Percentiles rank a stretch among this genome's conserved stretches.
phyloP scores from a whole-genome alignment of 2,329 filamentous ascomycete genomes.

The Fusarium sp. region DNA sequence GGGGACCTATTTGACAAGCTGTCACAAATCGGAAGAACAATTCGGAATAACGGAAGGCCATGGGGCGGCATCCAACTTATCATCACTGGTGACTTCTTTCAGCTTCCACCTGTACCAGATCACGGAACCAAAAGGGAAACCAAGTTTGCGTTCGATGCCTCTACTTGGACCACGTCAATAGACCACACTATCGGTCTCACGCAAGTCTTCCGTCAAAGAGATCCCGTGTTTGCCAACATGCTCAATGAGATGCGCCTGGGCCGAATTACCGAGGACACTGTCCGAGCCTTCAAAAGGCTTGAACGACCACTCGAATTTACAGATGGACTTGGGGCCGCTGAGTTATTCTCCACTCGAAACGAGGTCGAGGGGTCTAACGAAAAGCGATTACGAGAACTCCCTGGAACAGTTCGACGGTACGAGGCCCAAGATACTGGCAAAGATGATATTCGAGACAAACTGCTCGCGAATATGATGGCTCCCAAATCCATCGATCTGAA shows the following conservation, averaged over 20 bases:
- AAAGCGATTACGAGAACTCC: conserved; percentile 76
- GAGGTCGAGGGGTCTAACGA: conserved; percentile 92
- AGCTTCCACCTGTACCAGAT: conserved; percentile 93
- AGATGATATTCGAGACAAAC: conserved; percentile 75
- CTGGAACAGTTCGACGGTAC: conserved; percentile 75
- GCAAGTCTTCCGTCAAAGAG: conserved; percentile 95
- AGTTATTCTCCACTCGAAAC: conserved; percentile 89
- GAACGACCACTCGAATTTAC: conserved; percentile 77
- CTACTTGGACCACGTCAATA: conserved; percentile 91
- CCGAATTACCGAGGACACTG: conserved; percentile 79
- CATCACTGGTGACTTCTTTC: conserved; percentile 98
- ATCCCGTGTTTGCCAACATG: conserved; percentile 90
- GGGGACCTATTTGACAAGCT: conserved; percentile 97
- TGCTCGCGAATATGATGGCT: conserved; percentile 93
- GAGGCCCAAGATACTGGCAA: conserved; percentile 84
- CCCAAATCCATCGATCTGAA: conserved; percentile 84
- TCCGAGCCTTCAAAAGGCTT: conserved; percentile 79
- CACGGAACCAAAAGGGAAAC: conserved; percentile 70
- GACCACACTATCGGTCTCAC: conserved; percentile 96
- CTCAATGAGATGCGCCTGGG: conserved; percentile 98
- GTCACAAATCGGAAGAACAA: conserved; percentile 83
- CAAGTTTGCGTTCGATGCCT: conserved; percentile 93
- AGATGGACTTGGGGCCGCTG: conserved; percentile 78
- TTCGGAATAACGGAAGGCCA: conserved; percentile 90
- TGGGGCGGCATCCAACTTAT: conserved; percentile 97